Evolutionary conservation across 192 early-diverging fungal genomes (phyloP), one percentile per base, ranked within the genome.

Genomic region (Coemansia guatemalensis): DNA sequence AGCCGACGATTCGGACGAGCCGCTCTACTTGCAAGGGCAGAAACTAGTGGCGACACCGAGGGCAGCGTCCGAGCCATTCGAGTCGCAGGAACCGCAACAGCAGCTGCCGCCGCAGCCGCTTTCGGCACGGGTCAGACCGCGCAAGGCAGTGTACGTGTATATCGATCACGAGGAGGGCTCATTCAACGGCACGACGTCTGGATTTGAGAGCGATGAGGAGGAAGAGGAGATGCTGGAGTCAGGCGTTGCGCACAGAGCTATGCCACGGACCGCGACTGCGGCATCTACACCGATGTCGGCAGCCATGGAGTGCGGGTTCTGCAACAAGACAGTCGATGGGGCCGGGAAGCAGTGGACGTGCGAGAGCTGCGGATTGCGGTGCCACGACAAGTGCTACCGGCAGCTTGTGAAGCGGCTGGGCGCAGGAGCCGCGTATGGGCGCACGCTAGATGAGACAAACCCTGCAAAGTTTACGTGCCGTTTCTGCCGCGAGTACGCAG

Each of bases 121-220:
- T 39, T 12, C 11, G n/a, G 22, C 24, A n/a, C 29, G 20, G 25
- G 27, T 24, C 20, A 8, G 23, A 30, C 25, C 27, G n/a, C 21
- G 26, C 17, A 8, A 47, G 48, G 0, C 2, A 3, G 48, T 53
- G 6, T 20, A 47, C 26, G 61, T 73, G 17, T 64, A 50, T 39
- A 63, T 73, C 14, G 44, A 67, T 25, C 71, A 73, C n/a, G 9
- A 18, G 23, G 55, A 51, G 48, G 67, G 67, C 7, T 24, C 8
- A 18, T 56, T 17, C 17, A 21, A 35, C 53, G 18, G 48, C 53
- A 22, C 22, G 14, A 21, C 3, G 25, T 60, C 5, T 49, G 44
- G 58, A 20, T 3, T 2, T 2, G 44, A 6, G 2, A 48, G 24
- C 25, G 18, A 1, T 5, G 6, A 39, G 35, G 35, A 39, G 11